Conservation (phyloP, 805 yeast species). For the Metschnikowia hibisci region DNA sequence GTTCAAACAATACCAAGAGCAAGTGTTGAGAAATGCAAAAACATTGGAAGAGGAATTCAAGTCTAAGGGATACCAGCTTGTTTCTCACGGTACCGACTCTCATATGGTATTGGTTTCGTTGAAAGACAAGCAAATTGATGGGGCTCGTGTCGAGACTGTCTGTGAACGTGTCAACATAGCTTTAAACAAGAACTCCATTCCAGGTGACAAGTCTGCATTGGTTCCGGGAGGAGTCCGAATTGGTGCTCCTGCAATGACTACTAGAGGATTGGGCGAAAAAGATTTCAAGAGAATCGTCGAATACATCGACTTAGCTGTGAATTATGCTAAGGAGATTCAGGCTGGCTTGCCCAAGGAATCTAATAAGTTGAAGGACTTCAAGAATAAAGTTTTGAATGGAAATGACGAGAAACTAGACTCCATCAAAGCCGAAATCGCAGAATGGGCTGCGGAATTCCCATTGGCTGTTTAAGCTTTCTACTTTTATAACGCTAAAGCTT, state of each 20-base stretch:
- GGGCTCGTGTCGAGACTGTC: slow-evolving; percentile 94
- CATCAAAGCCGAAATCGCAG: slow-evolving; percentile 73
- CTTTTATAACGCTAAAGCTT: background rate
- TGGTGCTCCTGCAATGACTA: slow-evolving; percentile 98
- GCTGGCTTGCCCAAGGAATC: slow-evolving; percentile 82
- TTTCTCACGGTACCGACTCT: slow-evolving; percentile 94
- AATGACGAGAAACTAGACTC: slow-evolving; percentile 59
- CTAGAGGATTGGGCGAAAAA: slow-evolving; percentile 88
- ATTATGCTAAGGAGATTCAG: slow-evolving; percentile 72
- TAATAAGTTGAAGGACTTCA: slow-evolving; percentile 94
- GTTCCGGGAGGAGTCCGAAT: slow-evolving; percentile 97
- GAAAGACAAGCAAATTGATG: slow-evolving; percentile 87
- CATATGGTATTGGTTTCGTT: slow-evolving; percentile 91
- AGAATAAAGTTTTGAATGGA: slow-evolving; percentile 58
- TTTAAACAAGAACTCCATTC: slow-evolving; percentile 94
- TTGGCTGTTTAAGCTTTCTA: slow-evolving; percentile 32
- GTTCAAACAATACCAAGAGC: slow-evolving; percentile 83
- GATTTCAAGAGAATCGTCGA: slow-evolving; percentile 79
- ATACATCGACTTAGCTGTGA: slow-evolving; percentile 57
- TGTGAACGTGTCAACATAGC: slow-evolving; percentile 95
- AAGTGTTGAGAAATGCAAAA: slow-evolving; percentile 86
- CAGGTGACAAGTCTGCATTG: slow-evolving; percentile 95
- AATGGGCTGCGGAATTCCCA: slow-evolving; percentile 91
- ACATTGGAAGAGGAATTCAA: slow-evolving; percentile 73
- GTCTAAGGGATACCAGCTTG: slow-evolving; percentile 71